These are phyloP conservation scores for Citrus medica DNA, from an alignment of 345 rosid genomes.

Conservation along the genomic window DNA sequence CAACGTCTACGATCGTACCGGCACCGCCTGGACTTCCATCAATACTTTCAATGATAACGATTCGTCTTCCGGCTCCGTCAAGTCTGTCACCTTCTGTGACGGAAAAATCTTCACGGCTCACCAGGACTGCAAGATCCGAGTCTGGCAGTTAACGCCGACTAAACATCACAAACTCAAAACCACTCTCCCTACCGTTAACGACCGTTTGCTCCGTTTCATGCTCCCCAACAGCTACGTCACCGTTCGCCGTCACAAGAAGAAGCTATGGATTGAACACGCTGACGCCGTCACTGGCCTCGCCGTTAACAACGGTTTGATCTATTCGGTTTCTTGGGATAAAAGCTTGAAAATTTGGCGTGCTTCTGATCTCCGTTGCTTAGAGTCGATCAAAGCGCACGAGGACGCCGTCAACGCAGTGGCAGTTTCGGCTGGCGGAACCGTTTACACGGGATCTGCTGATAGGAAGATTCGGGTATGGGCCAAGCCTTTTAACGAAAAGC, in stretches of 20 bases:
- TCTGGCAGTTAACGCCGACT: conserved; percentile 53
- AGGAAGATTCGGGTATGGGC: conserved; percentile 77
- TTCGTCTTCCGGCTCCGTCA: conserved; percentile 66
- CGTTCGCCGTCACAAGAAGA: conserved; percentile 69
- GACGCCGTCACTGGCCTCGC: conserved; percentile 88
- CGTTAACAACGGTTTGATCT: conserved; percentile 48
- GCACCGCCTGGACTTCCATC: conserved; percentile 30
- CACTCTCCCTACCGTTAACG: conserved; percentile 69
- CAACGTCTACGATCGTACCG: conserved; percentile 57
- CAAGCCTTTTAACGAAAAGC: conserved; percentile 42
- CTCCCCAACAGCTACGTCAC: conserved; percentile 80
- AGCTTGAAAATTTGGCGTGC: conserved; percentile 77
- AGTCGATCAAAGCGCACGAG: conserved; percentile 72
- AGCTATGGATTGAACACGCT: conserved; percentile 84
- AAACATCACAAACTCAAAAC: conserved; percentile 45
- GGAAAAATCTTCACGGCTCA: conserved; percentile 75
- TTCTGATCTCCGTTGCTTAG: conserved; percentile 63
- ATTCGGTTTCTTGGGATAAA: conserved; percentile 92
- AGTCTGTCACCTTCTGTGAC: conserved; percentile 51
- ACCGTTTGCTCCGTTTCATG: conserved; percentile 67
- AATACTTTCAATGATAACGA: conserved; percentile 43
- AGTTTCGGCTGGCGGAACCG: conserved; percentile 60
- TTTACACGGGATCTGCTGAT: conserved; percentile 91
- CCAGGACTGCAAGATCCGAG: conserved; percentile 85
- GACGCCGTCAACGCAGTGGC: conserved; percentile 84